These are phyloP conservation scores for Euptelea pleiosperma DNA, from an alignment of 164 flowering plant genomes.

Conservation along the genomic window DNA sequence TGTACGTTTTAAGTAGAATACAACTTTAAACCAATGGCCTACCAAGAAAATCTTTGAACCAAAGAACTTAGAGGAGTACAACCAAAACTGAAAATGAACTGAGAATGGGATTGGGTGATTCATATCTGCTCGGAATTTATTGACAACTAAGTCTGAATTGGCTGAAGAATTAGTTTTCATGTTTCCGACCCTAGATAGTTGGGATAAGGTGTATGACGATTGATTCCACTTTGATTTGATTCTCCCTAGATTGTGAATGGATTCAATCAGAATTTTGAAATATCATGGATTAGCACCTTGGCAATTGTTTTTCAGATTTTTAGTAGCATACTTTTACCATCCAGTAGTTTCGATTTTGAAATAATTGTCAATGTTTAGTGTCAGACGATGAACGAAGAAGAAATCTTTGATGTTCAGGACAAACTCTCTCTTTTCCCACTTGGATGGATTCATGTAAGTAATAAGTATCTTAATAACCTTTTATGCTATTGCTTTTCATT, in stretches of 20 bases:
- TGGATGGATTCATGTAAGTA: conserved; percentile 99
- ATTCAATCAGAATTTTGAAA: too few species aligned
- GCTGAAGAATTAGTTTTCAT: too few species aligned
- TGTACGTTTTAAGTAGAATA: background rate
- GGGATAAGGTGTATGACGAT: too few species aligned
- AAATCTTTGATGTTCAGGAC: conserved; percentile 92
- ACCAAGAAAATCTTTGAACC: background rate
- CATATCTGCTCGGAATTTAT: too few species aligned
- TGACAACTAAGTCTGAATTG: too few species aligned
- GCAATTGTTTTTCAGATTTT: background rate
- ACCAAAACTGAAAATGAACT: background rate
- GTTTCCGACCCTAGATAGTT: too few species aligned
- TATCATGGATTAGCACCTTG: background rate
- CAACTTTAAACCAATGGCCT: background rate
- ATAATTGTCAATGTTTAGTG: conserved; percentile 52
- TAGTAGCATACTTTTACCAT: background rate
- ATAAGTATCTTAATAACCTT: conserved; percentile 46
- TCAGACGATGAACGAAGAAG: conserved; percentile 90
- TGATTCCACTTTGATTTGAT: too few species aligned
- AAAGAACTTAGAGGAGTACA: background rate
- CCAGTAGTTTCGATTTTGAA: background rate
- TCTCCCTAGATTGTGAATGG: too few species aligned
- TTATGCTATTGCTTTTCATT: too few species aligned
- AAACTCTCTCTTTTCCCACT: conserved; percentile 82
- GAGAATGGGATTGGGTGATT: too few species aligned